Base-by-base conservation (phyloP, 2,329 filamentous ascomycete genomes). In the Botrytis elliptica region DNA sequence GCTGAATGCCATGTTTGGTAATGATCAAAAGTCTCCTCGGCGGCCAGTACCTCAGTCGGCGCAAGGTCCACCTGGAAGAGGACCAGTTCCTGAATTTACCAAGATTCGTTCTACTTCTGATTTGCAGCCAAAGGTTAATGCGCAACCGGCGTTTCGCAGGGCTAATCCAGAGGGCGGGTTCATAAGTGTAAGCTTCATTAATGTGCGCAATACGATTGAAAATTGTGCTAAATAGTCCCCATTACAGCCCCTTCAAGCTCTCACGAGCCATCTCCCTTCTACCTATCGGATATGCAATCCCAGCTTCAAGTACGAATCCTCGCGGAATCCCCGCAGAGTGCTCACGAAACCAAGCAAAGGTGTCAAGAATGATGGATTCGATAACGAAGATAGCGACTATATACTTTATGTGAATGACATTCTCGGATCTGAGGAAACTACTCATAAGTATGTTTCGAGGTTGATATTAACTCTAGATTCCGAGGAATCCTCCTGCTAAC, bases 341-440 rank as follows among this genome's bases (percentile, higher is more conserved):
- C 87, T 99, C 77, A 99, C 96, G 25, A 99, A 99, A 83, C 96
- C 96, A 12, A 98, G 96, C 88, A 99, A 99, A 84, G 96, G 96
- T 22, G 90, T 93, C 76, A 99, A 99, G 87, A 99, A 99, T 81
- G 96, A 99, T 84, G 96, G 96, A 6, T 99, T 96, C 81, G 96
- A 99, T 81, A 99, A 99, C 78, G 96, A 99, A 82, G 96, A 99
- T 79, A 98, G 96, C 83, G 96, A 99, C 81, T 99, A 99, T 82
- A 99, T 99, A 80, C 89, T 99, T 78, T 99, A 98, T 79, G 96
- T 99, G 79, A 99, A 99, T 82, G 96, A 99, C 82, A 99, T 99
- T 77, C 86, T 99, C 72, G 96, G 96, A 16, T 98, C 95, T 22
- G 96, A 99, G 84, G 96, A 99, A 83, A 95, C 95, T 76, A 96